phyloP scores from a whole-genome alignment of 2,329 filamentous ascomycete genomes.

The Hypoxylon rubiginosum region DNA sequence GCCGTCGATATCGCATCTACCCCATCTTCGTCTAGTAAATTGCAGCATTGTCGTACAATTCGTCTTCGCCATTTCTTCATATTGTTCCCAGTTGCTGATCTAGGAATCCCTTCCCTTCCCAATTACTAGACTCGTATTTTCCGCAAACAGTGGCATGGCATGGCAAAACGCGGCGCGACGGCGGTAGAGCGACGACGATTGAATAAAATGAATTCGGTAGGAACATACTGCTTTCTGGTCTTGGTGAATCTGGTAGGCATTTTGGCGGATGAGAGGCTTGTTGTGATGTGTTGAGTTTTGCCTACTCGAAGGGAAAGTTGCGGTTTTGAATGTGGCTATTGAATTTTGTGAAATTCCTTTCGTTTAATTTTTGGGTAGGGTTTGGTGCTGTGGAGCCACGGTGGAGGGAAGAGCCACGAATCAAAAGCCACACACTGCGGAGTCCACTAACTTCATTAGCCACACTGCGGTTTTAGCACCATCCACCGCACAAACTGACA shows the following conservation, averaged over 20 bases:
- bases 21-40: neutral
- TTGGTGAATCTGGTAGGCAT: slow-evolving; percentile 83
- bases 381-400: slow-evolving; percentile 36
- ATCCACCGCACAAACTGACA: too few species aligned
- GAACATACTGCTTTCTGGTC: slow-evolving; percentile 82
- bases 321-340: slow-evolving; percentile 37
- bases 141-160: slow-evolving; percentile 19
- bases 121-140: slow-evolving; percentile 12
- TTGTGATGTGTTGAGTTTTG: slow-evolving; percentile 52
- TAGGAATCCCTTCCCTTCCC: slow-evolving; percentile 14
- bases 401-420: slow-evolving; percentile 38
- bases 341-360: slow-evolving; percentile 45
- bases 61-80: neutral
- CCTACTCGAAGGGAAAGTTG: slow-evolving; percentile 39
- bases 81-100: neutral
- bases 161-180: slow-evolving; percentile 18
- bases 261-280: slow-evolving; percentile 59
- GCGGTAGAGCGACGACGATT: slow-evolving; percentile 34
- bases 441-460: too few species aligned
- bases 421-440: neutral
- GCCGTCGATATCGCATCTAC: slow-evolving; percentile 9
- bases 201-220: slow-evolving; percentile 32
- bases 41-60: neutral
- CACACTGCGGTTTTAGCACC: too few species aligned
- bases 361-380: slow-evolving; percentile 46